phyloP scores from a whole-genome alignment of 2,329 filamentous ascomycete species.

The Penicillium sp. region DNA sequence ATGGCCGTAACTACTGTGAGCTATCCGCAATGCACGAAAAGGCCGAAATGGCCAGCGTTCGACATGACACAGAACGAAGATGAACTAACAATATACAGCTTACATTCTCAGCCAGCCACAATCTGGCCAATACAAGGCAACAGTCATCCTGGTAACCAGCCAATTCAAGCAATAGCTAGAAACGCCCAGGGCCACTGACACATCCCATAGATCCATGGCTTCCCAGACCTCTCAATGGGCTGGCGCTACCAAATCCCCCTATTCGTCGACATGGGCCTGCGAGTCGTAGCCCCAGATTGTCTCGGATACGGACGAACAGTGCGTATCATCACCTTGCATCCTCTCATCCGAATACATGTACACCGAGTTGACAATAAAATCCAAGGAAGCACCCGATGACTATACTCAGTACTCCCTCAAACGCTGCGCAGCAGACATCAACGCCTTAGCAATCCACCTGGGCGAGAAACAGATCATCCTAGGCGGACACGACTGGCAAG shows the following conservation, averaged over 20 bases:
- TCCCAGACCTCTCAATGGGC: constrained; percentile 75
- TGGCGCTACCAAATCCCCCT: constrained; percentile 88
- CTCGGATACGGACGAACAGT: constrained; percentile 79
- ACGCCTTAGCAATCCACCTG: constrained; percentile 62
- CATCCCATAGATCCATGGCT: constrained; percentile 62
- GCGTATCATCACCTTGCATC: constrained; percentile 12
- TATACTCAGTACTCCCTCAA: constrained; percentile 66
- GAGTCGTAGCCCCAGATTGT: constrained; percentile 80
- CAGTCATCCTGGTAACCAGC: constrained; percentile 52
- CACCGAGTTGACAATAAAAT: constrained; percentile 25
- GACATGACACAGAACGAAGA: too few species aligned
- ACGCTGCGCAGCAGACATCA: constrained; percentile 69
- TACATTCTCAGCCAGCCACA: constrained; percentile 53
- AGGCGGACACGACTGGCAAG: constrained; percentile 80
- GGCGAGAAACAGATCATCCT: constrained; percentile 63
- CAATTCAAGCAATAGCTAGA: not conserved
- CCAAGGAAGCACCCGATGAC: constrained; percentile 57
- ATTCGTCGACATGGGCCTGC: constrained; percentile 66
- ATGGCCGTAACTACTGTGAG: constrained; percentile 65
- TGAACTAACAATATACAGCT: constrained; percentile 29
- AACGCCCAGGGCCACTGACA: constrained; percentile 1
- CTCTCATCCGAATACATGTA: not conserved
- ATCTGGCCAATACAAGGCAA: constrained; percentile 46
- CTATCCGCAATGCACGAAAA: constrained; percentile 1
- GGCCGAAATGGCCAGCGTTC: not conserved